These are phyloP conservation scores for Schoenoplectus tabernaemontani DNA, from an alignment of 202 grass and related monocot species.

Conservation along the genomic window DNA sequence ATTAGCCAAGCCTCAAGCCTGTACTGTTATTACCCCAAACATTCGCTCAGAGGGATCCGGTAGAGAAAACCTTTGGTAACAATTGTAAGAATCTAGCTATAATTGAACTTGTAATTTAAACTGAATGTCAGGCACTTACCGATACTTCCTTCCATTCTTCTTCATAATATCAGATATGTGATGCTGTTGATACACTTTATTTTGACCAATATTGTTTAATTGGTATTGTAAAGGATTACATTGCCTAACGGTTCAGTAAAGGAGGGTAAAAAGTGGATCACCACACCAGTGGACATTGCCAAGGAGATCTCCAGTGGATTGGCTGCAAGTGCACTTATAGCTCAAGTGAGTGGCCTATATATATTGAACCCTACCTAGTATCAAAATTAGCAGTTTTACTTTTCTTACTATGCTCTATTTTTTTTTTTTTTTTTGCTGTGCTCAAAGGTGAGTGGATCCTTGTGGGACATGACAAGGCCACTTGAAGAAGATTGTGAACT, in stretches of 20 bases:
- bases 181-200: neutral
- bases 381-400: neutral
- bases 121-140: neutral
- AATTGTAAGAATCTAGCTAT: neutral
- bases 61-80: neutral
- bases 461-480: slow-evolving; percentile 95
- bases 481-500: slow-evolving; percentile 71
- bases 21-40: neutral
- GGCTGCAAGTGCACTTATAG: slow-evolving; percentile 73
- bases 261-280: slow-evolving; percentile 76
- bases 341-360: slow-evolving; percentile 42
- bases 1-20: neutral
- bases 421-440: neutral
- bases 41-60: neutral
- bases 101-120: neutral
- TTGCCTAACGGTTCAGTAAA: slow-evolving; percentile 64
- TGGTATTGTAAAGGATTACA: slow-evolving; percentile 40
- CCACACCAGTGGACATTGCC: slow-evolving; percentile 86
- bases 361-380: neutral
- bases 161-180: neutral
- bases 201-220: neutral
- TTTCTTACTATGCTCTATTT: neutral
- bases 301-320: slow-evolving; percentile 74
- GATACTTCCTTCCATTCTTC: neutral
- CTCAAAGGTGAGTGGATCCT: slow-evolving; percentile 53